A percentile compares a stretch with the other conserved stretches of the same genome.
Evolutionary conservation across 2,329 filamentous ascomycete genomes (phyloP).

Genomic region (Daldinia eschscholtzii): DNA sequence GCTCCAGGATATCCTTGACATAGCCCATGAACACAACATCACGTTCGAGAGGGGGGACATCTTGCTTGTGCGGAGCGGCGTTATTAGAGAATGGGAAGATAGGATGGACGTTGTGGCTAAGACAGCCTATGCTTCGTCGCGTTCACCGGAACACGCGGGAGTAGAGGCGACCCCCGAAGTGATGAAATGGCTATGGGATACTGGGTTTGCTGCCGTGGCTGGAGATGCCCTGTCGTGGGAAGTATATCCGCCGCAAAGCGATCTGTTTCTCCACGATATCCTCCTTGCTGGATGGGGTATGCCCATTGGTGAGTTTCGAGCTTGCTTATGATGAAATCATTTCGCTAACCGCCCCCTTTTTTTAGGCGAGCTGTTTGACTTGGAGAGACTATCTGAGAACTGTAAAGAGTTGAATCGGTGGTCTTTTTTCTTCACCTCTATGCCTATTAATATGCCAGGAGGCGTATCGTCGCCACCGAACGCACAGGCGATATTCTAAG

Average conservation of each 20-base stretch:
- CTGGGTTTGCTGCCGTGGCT: slow-evolving; percentile 61
- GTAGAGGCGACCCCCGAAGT: slow-evolving; percentile 57
- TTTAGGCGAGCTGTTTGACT: slow-evolving; percentile 60
- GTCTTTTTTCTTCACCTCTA: slow-evolving; percentile 56
- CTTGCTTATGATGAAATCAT: background rate
- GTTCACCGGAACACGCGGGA: slow-evolving; percentile 53
- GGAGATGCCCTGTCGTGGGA: slow-evolving; percentile 60
- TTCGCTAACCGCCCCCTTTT: background rate
- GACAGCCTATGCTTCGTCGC: slow-evolving; percentile 58
- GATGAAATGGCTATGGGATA: slow-evolving; percentile 61
- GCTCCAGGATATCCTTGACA: slow-evolving; percentile 47
- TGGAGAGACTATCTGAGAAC: slow-evolving; percentile 56
- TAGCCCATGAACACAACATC: slow-evolving; percentile 58
- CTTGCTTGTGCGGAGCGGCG: slow-evolving; percentile 61
- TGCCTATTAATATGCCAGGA: slow-evolving; percentile 47
- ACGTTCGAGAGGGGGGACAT: slow-evolving; percentile 64
- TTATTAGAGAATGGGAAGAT: slow-evolving; percentile 50
- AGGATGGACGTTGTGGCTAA: slow-evolving; percentile 51
- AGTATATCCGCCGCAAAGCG: slow-evolving; percentile 43
- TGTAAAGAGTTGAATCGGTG: slow-evolving; percentile 55
- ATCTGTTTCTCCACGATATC: slow-evolving; percentile 29
- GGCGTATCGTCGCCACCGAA: slow-evolving; percentile 41
- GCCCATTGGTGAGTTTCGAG: slow-evolving; percentile 34
- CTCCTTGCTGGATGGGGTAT: slow-evolving; percentile 41
- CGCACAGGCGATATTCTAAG: slow-evolving; percentile 40